phyloP scores from a whole-genome alignment of 306 rosid genomes.

The Dalbergia cochinchinensis region DNA sequence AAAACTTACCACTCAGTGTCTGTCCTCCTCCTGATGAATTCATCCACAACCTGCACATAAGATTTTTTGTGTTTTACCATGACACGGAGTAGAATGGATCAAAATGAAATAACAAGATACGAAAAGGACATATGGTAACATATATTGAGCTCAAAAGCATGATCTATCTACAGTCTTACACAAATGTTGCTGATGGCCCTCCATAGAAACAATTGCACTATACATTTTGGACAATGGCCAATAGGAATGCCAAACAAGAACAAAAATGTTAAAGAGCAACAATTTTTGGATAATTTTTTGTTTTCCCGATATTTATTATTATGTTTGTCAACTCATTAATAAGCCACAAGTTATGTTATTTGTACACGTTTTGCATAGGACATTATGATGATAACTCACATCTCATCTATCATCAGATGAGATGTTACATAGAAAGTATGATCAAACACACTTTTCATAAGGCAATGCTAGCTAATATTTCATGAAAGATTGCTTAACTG shows the following conservation, averaged over 20 bases:
- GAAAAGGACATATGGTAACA: background rate
- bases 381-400: no score
- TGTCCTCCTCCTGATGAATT: slow-evolving; percentile 73
- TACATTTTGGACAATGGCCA: background rate
- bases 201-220: background rate
- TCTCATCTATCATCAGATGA: background rate
- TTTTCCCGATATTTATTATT: no score
- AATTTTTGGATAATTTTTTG: no score
- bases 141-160: slow-evolving; percentile 1
- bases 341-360: no score
- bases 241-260: slow-evolving; percentile 12
- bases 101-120: background rate
- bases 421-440: no score
- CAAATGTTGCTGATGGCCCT: background rate
- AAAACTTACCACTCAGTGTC: slow-evolving; percentile 74
- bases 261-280: background rate
- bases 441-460: no score
- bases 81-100: slow-evolving; percentile 1
- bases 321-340: no score
- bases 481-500: background rate
- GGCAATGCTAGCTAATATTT: no score
- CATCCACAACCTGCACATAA: slow-evolving; percentile 77
- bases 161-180: background rate
- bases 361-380: no score
- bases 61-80: slow-evolving; percentile 28